Base-by-base conservation (phyloP, 1,139 yeast genomes). In the Debaryomycetaceae sp. region DNA sequence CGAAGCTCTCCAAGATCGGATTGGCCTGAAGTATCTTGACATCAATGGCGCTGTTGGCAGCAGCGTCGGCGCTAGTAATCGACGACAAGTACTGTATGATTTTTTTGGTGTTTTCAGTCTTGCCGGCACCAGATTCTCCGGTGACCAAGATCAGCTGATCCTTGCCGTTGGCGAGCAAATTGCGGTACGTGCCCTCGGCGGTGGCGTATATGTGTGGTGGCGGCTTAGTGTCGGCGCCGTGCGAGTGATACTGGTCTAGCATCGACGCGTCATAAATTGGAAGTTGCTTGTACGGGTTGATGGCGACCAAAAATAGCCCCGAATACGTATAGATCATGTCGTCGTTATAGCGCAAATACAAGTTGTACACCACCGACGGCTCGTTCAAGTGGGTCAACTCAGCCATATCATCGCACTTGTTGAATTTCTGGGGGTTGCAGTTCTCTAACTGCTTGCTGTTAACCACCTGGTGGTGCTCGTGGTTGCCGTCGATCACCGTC, bases 121-220 rank as follows among this genome's bases (percentile, higher is more conserved):
- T 91, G 35, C 98, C 98, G 0, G 98, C 98, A 39, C 98, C 99
- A 18, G 95, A 83, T 53, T 93, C 99, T 39, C 99, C 99, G 1
- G 98, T 93, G 9, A 93, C 97, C 34, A 93, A 65, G 32, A 93
- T 86, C 11, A 94, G 80, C 58, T 93, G 98, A 55, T 89, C 83
- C 47, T 78, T 80, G 31, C 65, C 71, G 44, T 83, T 80, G 18
- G 72, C 68, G 14, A 86, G 63, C 56, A 91, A 66, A 47, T 82
- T 84, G 38, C 86, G 72, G 46, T 78, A 85, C 1, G 98, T 95
- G 27, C 78, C 77, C 50, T 91, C 96, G 0, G 97, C 85, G 18
- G 84, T 80, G 2, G 95, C 94, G 56, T 78, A 93, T 28, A 93
- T 88, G 51, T 93, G 99, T 1, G 99, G 98, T 9, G 65, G 58